Conservation (phyloP, 495 filamentous ascomycete species). For the Aspergillus taichungensis region DNA sequence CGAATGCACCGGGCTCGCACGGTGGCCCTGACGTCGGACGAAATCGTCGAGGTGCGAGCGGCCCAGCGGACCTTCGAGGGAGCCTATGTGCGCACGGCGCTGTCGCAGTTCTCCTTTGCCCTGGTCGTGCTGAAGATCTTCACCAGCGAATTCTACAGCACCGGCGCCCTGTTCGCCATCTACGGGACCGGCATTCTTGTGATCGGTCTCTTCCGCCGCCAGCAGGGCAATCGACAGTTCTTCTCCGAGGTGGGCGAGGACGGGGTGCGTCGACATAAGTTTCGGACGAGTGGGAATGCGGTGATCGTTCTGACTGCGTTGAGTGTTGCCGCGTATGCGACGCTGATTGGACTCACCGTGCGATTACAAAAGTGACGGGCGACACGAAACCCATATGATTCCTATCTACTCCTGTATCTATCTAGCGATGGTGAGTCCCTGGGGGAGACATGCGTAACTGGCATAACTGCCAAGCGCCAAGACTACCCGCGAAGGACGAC, state of each 20-base stretch:
- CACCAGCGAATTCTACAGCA: slow-evolving; percentile 87
- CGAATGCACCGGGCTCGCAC: slow-evolving; percentile 79
- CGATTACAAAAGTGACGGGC: slow-evolving; percentile 29
- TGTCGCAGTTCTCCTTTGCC: slow-evolving; percentile 89
- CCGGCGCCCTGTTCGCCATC: slow-evolving; percentile 83
- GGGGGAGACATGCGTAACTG: slow-evolving; percentile 6
- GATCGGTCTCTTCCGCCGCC: slow-evolving; percentile 70
- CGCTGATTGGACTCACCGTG: slow-evolving; percentile 67
- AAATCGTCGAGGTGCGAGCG: slow-evolving; percentile 89
- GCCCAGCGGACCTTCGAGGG: slow-evolving; percentile 96
- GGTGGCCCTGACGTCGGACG: slow-evolving; percentile 68
- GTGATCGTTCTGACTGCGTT: slow-evolving; percentile 77
- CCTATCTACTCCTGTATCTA: neutral
- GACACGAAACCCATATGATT: neutral
- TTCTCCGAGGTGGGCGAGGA: slow-evolving; percentile 68
- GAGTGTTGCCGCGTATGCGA: slow-evolving; percentile 73
- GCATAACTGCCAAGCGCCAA: slow-evolving; percentile 35
- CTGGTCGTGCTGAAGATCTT: slow-evolving; percentile 95
- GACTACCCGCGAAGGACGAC: slow-evolving; percentile 10
- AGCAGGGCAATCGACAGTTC: slow-evolving; percentile 89
- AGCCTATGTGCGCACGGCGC: slow-evolving; percentile 88
- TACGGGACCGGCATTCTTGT: slow-evolving; percentile 80
- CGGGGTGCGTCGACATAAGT: slow-evolving; percentile 62
- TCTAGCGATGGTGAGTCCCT: neutral
- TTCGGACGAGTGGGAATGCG: slow-evolving; percentile 74